Evolutionary conservation across 805 yeast genomes (phyloP), one percentile per base, ranked within the genome.

Genomic region (Torulaspora delbrueckii): DNA sequence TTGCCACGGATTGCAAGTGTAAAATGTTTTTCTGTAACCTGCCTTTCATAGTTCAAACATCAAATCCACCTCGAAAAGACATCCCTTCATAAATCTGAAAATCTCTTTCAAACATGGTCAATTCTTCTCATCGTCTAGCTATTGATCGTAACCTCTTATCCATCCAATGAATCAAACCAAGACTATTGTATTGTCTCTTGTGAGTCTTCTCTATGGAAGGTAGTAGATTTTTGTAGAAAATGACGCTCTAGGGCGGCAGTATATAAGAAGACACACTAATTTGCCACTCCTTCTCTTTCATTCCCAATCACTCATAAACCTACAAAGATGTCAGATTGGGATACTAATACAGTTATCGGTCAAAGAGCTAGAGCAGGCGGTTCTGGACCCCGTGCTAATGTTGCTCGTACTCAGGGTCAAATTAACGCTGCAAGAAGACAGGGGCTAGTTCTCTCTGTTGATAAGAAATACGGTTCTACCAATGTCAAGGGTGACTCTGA

Each of bases 351-450:
- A 36, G 71, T 86, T 49, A 88, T 93, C 58, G 99, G 99, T 48
- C 81, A 80, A 57, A 85, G 83, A 58, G 96, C 93, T 57, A 81
- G 91, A 69, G 77, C 82, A 46, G 96, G 96, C 47, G 86, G 87
- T 36, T 80, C 86, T 47, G 96, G 95, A 30, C 96, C 96, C 57
- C 80, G 88, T 64, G 82, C 85, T 54, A 76, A 74, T 30, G 96
- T 90, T 33, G 95, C 96, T 39, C 83, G 82, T 64, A 74, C 91
- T 9, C 73, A 77, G 43, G 78, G 84, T 37, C 86, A 84, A 60
- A 74, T 93, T 63, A 93, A 93, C 66, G 95, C 88, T 24, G 99
- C 99, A 43, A 83, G 96, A 74, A 84, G 99, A 76, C 67, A 83
- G 18, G 99, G 99, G 53, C 76, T 80, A 44, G 91, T 93, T 44